phyloP scores from a whole-genome alignment of 352 stramenopile genomes.

The Globisporangium mamillatum region DNA sequence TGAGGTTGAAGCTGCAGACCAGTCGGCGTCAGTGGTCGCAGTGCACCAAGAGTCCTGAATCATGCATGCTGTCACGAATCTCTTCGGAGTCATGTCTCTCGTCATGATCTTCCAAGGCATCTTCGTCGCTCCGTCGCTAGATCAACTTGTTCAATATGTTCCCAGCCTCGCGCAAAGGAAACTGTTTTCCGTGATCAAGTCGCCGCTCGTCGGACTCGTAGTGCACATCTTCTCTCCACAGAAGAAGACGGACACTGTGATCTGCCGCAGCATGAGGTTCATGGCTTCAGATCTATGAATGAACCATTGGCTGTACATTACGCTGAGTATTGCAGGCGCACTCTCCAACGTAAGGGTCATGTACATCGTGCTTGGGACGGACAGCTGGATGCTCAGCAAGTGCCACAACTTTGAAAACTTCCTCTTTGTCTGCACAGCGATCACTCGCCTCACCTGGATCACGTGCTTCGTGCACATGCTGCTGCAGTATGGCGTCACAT shows the following conservation, averaged over 20 bases:
- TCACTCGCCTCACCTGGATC: constrained; percentile 49
- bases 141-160: constrained; percentile 36
- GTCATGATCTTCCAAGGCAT: constrained; percentile 41
- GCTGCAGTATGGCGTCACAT: constrained; percentile 27
- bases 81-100: constrained; percentile 45
- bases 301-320: constrained; percentile 65
- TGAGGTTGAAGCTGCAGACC: constrained; percentile 31
- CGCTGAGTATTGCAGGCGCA: constrained; percentile 48
- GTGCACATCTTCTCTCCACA: constrained; percentile 30
- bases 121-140: constrained; percentile 33
- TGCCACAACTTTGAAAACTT: constrained; percentile 40
- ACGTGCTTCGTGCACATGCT: constrained; percentile 46
- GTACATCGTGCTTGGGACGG: constrained; percentile 43
- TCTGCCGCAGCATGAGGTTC: constrained; percentile 31
- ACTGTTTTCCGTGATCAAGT: constrained; percentile 27
- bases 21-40: constrained; percentile 34
- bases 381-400: constrained; percentile 48
- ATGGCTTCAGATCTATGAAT: constrained; percentile 59
- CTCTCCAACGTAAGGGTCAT: constrained; percentile 38
- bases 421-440: constrained; percentile 41
- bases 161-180: constrained; percentile 19
- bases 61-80: constrained; percentile 20
- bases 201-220: constrained; percentile 35
- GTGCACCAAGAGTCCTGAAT: constrained; percentile 29
- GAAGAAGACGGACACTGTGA: constrained; percentile 33